A percentile compares a stretch with the other conserved stretches of the same genome.
Conservation (phyloP, 495 filamentous ascomycete genomes). For the Jackrogersella multiformis region DNA sequence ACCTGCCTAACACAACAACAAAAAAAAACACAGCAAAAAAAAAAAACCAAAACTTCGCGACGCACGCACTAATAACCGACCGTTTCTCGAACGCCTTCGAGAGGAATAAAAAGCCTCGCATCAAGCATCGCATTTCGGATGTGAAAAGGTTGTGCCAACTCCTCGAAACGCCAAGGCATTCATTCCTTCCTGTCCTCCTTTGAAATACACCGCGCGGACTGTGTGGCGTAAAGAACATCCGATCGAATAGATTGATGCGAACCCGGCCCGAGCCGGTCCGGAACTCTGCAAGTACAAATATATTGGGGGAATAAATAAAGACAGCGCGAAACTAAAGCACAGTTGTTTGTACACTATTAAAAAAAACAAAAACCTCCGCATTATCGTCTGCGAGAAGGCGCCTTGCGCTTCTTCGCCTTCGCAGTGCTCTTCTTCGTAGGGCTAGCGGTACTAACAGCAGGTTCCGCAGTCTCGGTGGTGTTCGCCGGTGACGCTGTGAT, state of each 20-base stretch:
- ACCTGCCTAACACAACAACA: background rate
- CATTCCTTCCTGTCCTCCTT: background rate
- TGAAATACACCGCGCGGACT: background rate
- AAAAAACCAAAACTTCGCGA: background rate
- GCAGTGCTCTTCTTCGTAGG: constrained; percentile 44
- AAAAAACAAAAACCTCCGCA: background rate
- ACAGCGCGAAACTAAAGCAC: constrained; percentile 19
- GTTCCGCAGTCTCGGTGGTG: constrained; percentile 35
- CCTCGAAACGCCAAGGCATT: constrained; percentile 15
- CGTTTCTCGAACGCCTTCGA: constrained; percentile 18
- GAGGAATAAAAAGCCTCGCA: background rate
- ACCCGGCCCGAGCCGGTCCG: constrained; percentile 30
- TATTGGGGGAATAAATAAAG: constrained; percentile 25
- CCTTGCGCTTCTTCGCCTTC: constrained; percentile 47
- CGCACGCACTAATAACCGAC: constrained; percentile 1
- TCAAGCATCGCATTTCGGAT: background rate
- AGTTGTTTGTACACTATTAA: constrained; percentile 29
- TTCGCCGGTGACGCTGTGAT: constrained; percentile 54
- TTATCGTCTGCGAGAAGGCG: constrained; percentile 43
- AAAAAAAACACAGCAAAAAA: too few species aligned
- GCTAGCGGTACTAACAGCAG: constrained; percentile 1
- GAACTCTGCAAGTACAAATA: constrained; percentile 34
- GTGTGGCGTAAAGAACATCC: constrained; percentile 1
- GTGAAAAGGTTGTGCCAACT: background rate
- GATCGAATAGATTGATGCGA: constrained; percentile 9